A percentile compares a stretch with the other conserved stretches of the same genome.
Conservation (phyloP, 257 asterid genomes). For the Salvia splendens region DNA sequence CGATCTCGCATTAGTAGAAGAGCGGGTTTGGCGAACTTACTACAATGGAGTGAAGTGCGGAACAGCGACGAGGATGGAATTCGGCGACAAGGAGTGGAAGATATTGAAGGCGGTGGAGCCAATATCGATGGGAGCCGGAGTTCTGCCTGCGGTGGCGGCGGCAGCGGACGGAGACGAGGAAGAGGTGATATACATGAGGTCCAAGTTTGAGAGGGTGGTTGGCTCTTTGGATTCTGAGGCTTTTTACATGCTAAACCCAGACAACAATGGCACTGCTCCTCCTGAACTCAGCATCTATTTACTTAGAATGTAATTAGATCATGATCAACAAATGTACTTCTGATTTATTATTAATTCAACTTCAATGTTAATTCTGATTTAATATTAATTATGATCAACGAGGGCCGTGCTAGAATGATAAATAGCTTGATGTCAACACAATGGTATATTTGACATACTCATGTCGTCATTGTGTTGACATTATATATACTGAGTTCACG, state of each 20-base stretch:
- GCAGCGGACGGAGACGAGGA: constrained; percentile 32
- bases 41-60: constrained; percentile 58
- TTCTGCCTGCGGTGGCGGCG: constrained; percentile 33
- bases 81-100: constrained; percentile 45
- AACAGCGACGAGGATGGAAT: constrained; percentile 44
- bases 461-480: no score
- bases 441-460: no score
- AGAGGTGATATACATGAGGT: constrained; percentile 63
- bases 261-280: constrained; percentile 43
- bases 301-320: constrained; percentile 41
- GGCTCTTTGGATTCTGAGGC: constrained; percentile 66
- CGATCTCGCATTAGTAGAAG: constrained; percentile 37
- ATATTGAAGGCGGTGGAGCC: constrained; percentile 56
- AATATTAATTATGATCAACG: no score
- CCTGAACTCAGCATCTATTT: constrained; percentile 63
- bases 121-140: constrained; percentile 63
- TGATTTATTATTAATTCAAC: no score
- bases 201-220: constrained; percentile 61
- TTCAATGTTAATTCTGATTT: no score
- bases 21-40: constrained; percentile 52
- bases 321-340: no score
- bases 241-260: constrained; percentile 67
- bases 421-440: no score
- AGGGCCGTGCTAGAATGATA: no score
- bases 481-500: no score